Conservation (phyloP, 2,329 filamentous ascomycete species). For the Aspergillus melleus region DNA sequence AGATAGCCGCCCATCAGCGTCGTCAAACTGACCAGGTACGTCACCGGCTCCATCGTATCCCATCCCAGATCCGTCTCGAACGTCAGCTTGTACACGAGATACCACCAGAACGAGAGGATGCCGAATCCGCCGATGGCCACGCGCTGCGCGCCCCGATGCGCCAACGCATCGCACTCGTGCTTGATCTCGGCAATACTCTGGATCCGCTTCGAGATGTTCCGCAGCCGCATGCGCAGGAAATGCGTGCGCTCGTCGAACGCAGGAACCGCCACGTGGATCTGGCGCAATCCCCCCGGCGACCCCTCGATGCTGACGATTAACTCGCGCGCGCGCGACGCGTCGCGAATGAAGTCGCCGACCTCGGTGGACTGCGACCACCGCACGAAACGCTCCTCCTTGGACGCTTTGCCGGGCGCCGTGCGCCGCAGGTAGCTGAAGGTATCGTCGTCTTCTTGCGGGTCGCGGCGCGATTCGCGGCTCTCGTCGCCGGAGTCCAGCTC, state of each 20-base stretch:
- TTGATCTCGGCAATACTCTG: slow-evolving; percentile 72
- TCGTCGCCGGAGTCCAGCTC: slow-evolving; percentile 17
- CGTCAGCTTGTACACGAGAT: slow-evolving; percentile 68
- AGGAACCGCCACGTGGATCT: slow-evolving; percentile 75
- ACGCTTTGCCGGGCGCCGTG: slow-evolving; percentile 17
- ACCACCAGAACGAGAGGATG: slow-evolving; percentile 76
- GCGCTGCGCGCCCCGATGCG: slow-evolving; percentile 73
- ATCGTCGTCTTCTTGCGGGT: slow-evolving; percentile 59
- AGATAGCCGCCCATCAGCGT: slow-evolving; percentile 88
- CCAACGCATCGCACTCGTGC: slow-evolving; percentile 74
- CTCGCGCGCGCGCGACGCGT: slow-evolving; percentile 79
- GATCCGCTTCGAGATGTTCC: slow-evolving; percentile 69
- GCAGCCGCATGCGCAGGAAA: slow-evolving; percentile 75
- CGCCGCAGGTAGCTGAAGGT: slow-evolving; percentile 69
- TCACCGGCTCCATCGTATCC: slow-evolving; percentile 89
- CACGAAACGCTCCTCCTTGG: slow-evolving; percentile 61
- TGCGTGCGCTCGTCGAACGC: slow-evolving; percentile 89
- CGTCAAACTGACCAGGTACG: slow-evolving; percentile 81
- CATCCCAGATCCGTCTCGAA: slow-evolving; percentile 76
- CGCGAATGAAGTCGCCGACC: slow-evolving; percentile 90
- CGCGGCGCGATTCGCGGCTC: slow-evolving; percentile 44
- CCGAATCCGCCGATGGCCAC: slow-evolving; percentile 79
- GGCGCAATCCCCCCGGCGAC: slow-evolving; percentile 58
- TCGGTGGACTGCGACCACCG: slow-evolving; percentile 88
- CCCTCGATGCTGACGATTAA: slow-evolving; percentile 84